Percentiles rank a stretch among this genome's conserved stretches.
These are phyloP conservation scores for Citrus hindsii DNA, from an alignment of 345 rosid genomes.

Conservation along the genomic window DNA sequence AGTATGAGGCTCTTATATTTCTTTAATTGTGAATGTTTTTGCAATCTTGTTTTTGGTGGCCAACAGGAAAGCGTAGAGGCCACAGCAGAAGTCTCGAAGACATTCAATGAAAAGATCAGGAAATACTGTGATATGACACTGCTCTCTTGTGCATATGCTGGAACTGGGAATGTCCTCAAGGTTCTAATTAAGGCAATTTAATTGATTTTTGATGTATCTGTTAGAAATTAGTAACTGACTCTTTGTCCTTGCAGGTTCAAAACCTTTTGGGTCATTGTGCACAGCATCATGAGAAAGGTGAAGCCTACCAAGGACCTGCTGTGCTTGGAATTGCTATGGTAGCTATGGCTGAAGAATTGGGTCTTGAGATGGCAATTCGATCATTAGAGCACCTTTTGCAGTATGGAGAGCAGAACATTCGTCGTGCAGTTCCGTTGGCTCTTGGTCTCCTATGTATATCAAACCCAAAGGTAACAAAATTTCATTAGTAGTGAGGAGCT, in stretches of 20 bases:
- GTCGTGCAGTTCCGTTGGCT: constrained; percentile 92
- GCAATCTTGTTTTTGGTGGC: constrained; percentile 7
- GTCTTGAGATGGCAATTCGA: constrained; percentile 95
- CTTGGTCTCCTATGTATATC: constrained; percentile 98
- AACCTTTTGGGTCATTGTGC: constrained; percentile 87
- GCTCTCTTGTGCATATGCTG: constrained; percentile 96
- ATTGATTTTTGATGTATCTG: constrained; percentile 3
- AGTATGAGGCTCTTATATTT: neutral
- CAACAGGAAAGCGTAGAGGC: constrained; percentile 89
- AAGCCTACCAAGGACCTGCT: constrained; percentile 89
- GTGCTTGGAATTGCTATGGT: constrained; percentile 98
- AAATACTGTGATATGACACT: constrained; percentile 89
- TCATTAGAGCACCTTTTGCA: constrained; percentile 90
- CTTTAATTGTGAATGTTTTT: constrained; percentile 15
- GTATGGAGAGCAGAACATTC: constrained; percentile 89
- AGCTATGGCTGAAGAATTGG: constrained; percentile 98
- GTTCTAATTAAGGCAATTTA: constrained; percentile 34
- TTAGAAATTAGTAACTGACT: constrained; percentile 20
- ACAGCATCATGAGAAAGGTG: constrained; percentile 85
- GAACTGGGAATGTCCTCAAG: constrained; percentile 97
- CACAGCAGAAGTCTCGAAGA: constrained; percentile 92
- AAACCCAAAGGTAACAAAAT: constrained; percentile 74
- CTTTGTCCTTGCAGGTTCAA: constrained; percentile 56
- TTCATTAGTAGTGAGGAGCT: neutral
- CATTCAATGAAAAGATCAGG: constrained; percentile 86